Evolutionary conservation across 2,329 filamentous ascomycete genomes (phyloP), one percentile per base, ranked within the genome.

Genomic region (Sporothrix inflata): DNA sequence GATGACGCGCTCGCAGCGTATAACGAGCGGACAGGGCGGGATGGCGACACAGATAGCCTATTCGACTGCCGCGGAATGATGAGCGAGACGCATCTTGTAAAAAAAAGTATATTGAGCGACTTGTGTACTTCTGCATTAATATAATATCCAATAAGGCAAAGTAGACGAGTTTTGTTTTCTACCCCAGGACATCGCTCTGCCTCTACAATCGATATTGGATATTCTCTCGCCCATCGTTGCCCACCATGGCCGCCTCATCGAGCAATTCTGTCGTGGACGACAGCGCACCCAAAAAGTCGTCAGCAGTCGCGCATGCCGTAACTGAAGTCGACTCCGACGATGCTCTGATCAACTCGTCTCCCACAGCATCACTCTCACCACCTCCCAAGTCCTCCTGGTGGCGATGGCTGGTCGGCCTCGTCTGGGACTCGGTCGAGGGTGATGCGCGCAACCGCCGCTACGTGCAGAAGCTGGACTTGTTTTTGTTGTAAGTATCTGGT

Each of bases 361-460:
- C 47, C 2, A 6, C 65, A 5, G 21, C 30, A 14, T 21, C 53
- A 5, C 24, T 3, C 0, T 4, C 38, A 6, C 16, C 40, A 4
- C 40, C 61, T 2, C 63, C 14, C 21, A 71, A 65, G 9, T 69
- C 71, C 3, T 63, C 71, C 12, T 71, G 69, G 72, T 73, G 74
- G 72, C 66, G 72, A 30, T 45, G 68, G 16, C 16, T 68, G 14
- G 67, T 73, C n/a, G 55, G 69, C 47, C 69, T 73, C 60, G 27
- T 72, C 34, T 72, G 74, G 73, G 73, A 74, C 53, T 73, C 73
- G 12, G 73, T 72, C 30, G 73, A 74, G 47, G 73, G 73, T 4
- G 73, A 74, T 16, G 42, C 57, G 0, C 66, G 70, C n/a, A 63
- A 74, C 69, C 55, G 73, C 24, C 72, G 73, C 47, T 73, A 74